phyloP scores from a whole-genome alignment of 306 rosid genomes.

The Bauhinia variegata region DNA sequence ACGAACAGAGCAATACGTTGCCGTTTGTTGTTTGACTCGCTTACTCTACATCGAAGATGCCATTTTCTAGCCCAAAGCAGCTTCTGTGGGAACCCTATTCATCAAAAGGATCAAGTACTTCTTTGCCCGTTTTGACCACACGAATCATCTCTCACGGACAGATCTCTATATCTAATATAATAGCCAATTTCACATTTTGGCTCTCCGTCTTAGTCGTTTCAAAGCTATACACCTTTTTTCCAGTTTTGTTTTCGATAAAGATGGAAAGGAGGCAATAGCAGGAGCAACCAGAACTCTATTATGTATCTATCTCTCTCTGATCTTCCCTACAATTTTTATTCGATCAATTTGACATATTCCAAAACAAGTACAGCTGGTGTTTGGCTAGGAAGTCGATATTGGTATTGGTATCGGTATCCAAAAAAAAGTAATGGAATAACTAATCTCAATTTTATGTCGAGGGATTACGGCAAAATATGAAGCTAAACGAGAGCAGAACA shows the following conservation, averaged over 20 bases:
- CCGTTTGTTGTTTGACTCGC: constrained; percentile 17
- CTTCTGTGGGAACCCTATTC: background rate
- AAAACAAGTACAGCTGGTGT: no score
- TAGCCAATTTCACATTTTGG: no score
- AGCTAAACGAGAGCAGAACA: no score
- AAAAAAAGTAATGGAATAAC: background rate
- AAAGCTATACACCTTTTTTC: background rate
- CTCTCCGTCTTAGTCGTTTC: background rate
- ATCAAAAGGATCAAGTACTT: background rate
- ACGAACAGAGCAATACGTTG: constrained; percentile 1
- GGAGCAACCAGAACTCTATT: no score
- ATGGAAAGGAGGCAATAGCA: no score
- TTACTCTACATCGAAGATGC: background rate
- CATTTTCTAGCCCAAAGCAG: background rate
- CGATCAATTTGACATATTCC: no score
- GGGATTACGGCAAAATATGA: constrained; percentile 1
- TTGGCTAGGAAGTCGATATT: no score
- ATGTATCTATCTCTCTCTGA: no score
- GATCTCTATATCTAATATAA: background rate
- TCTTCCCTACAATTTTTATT: no score
- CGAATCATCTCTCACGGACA: constrained; percentile 17
- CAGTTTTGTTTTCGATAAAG: no score
- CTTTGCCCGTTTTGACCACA: constrained; percentile 24
- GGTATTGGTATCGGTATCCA: background rate
- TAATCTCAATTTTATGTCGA: no score